phyloP scores from a whole-genome alignment of 2,329 filamentous ascomycete genomes.

The Alternaria postmessia region DNA sequence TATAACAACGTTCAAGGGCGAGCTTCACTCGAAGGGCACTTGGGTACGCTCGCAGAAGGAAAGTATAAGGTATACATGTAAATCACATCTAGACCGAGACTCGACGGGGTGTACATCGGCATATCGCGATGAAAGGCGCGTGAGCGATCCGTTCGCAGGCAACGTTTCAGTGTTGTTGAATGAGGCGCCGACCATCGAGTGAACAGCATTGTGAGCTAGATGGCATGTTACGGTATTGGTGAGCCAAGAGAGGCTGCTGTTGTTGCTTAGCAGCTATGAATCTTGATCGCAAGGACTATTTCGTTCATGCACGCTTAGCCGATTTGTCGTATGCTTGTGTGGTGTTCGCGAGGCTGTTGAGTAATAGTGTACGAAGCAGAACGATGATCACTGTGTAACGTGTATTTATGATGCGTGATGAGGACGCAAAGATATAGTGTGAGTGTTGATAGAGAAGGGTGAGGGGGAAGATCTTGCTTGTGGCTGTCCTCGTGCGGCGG shows the following conservation, averaged over 20 bases:
- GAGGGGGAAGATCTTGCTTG: background rate
- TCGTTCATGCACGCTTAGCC: background rate
- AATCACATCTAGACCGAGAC: background rate
- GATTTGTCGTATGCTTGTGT: background rate
- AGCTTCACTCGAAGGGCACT: background rate
- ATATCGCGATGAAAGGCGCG: background rate
- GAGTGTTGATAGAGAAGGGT: background rate
- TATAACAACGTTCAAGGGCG: too few relatives aligned
- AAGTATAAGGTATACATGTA: background rate
- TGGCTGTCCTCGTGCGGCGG: background rate
- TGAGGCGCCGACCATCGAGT: background rate
- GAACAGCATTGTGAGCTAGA: background rate
- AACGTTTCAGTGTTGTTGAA: background rate
- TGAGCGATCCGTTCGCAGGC: background rate
- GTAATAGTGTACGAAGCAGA: background rate
- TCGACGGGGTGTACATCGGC: background rate
- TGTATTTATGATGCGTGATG: too few relatives aligned
- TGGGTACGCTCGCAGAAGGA: too few relatives aligned
- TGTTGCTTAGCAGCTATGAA: background rate
- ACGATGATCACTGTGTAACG: background rate
- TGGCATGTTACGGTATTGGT: background rate
- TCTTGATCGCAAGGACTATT: background rate
- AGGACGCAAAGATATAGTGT: background rate
- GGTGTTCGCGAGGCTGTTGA: background rate
- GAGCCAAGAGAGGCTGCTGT: rapidly evolving